Conservation (phyloP, 257 asterid genomes). For the Marsdenia floribunda region DNA sequence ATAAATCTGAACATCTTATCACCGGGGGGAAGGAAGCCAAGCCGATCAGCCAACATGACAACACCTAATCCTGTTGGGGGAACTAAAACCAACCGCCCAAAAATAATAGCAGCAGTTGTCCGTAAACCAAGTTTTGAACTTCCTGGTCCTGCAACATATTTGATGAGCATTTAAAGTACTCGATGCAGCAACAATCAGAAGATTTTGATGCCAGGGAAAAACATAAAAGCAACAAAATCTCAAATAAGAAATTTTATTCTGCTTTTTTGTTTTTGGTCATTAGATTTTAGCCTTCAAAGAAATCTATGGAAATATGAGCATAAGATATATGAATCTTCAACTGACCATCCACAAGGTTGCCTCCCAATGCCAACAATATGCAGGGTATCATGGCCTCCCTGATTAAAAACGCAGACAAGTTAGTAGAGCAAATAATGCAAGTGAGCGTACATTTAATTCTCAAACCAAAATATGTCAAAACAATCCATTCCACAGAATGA, state of each 20-base stretch:
- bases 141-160: conserved; percentile 67
- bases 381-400: conserved; percentile 99
- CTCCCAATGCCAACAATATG: conserved; percentile 95
- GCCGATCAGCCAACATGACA: conserved; percentile 83
- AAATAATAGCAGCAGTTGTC: conserved; percentile 82
- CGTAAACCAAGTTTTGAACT: conserved; percentile 72
- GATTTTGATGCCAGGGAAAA: background rate
- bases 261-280: too few species aligned
- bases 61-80: conserved; percentile 87
- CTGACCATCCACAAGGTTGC: conserved; percentile 92
- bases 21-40: conserved; percentile 79
- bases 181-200: background rate
- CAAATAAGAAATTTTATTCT: background rate
- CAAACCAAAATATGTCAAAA: background rate
- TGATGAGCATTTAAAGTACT: background rate
- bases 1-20: conserved; percentile 96
- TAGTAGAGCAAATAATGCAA: background rate
- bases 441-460: background rate
- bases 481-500: background rate
- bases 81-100: conserved; percentile 74
- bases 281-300: background rate
- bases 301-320: background rate
- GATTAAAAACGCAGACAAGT: conserved; percentile 18
- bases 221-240: background rate
- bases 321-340: background rate